Percentiles rank a stretch among this genome's conserved stretches.
Conservation (phyloP, 2,329 filamentous ascomycete genomes). For the Fusarium tricinctum region DNA sequence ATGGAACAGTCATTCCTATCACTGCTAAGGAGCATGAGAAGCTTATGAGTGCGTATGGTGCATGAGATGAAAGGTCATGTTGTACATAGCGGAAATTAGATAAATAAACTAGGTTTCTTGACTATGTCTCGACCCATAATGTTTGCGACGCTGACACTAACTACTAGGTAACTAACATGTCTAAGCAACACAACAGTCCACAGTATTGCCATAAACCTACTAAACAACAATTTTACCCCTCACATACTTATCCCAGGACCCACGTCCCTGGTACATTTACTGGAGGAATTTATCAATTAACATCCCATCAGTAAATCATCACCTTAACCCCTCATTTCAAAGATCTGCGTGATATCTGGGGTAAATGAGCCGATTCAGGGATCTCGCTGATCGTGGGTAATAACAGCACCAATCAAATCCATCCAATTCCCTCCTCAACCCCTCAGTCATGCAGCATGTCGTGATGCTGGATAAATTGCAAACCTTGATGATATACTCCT, state of each 20-base stretch:
- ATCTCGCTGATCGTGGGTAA: neutral
- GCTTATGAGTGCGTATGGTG: slow-evolving; percentile 15
- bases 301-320: neutral
- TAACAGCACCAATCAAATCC: slow-evolving; percentile 31
- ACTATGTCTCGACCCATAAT: neutral
- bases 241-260: neutral
- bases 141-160: neutral
- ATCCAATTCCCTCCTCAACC: slow-evolving; percentile 10
- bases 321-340: slow-evolving; percentile 22
- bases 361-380: neutral
- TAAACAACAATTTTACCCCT: too few relatives aligned
- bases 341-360: slow-evolving; percentile 3
- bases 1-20: slow-evolving; percentile 67
- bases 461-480: slow-evolving; percentile 38
- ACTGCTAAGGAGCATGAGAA: slow-evolving; percentile 54
- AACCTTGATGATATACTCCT: neutral
- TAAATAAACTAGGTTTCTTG: accelerated
- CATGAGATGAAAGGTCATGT: neutral
- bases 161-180: neutral
- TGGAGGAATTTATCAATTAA: neutral
- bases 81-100: neutral
- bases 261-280: neutral
- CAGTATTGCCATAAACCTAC: too few relatives aligned
- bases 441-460: slow-evolving; percentile 21
- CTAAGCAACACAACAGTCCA: neutral